These are phyloP conservation scores for Typha latifolia DNA, from an alignment of 176 grass and related monocot genomes.

Conservation along the genomic window DNA sequence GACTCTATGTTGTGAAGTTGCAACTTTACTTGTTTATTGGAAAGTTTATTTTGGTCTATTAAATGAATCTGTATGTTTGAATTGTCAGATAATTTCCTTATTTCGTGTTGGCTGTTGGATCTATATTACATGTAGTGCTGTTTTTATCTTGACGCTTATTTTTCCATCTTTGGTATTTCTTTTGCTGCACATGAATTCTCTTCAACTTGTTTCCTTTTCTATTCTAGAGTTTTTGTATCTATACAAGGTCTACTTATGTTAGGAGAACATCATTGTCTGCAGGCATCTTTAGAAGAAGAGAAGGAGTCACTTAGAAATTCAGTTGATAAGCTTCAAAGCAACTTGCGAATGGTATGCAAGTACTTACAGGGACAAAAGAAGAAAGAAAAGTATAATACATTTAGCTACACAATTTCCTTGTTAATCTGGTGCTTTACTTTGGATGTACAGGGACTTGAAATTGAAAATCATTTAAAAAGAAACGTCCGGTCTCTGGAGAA, in stretches of 20 bases:
- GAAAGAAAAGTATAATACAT: constrained; percentile 2
- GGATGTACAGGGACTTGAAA: constrained; percentile 58
- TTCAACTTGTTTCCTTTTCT: neutral
- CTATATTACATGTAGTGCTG: neutral
- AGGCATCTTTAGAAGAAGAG: constrained; percentile 81
- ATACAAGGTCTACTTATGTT: neutral
- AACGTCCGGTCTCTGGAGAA: constrained; percentile 57
- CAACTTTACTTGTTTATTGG: too few species aligned
- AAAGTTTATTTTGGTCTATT: too few species aligned
- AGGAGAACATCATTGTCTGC: neutral
- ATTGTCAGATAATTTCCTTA: too few species aligned
- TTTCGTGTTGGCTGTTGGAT: too few species aligned
- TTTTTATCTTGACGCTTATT: neutral
- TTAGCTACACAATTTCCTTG: neutral
- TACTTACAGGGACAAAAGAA: constrained; percentile 17
- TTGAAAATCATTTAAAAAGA: constrained; percentile 81
- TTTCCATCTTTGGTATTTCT: neutral
- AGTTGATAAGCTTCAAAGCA: constrained; percentile 84
- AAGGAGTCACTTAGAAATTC: constrained; percentile 67
- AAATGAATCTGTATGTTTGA: too few species aligned
- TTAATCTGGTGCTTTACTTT: constrained; percentile 15
- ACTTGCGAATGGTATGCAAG: constrained; percentile 71
- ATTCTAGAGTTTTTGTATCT: neutral
- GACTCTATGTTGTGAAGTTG: too few species aligned
- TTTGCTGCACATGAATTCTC: neutral